Evolutionary conservation across 495 filamentous ascomycete species (phyloP).

Genomic region (Niebla homalea): DNA sequence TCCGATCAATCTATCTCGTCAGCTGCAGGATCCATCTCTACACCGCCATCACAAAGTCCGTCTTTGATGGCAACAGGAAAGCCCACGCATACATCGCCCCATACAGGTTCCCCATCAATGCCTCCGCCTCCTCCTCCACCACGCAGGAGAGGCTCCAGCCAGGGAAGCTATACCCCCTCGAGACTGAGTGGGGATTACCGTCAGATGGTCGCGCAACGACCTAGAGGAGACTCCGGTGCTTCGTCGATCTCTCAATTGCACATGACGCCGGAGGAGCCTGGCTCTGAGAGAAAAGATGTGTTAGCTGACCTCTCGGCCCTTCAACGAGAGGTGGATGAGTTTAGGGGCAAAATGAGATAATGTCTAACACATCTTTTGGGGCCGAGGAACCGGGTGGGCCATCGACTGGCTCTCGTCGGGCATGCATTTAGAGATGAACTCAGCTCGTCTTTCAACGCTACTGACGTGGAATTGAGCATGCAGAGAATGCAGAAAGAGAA

Average conservation of each 20-base stretch:
- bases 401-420: neutral
- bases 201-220: conserved; percentile 12
- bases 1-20: conserved; percentile 7
- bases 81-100: conserved; percentile 2
- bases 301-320: conserved; percentile 53
- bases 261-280: conserved; percentile 1
- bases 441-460: neutral
- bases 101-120: conserved; percentile 15
- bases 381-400: neutral
- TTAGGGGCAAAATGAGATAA: conserved; percentile 39
- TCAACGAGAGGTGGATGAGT: conserved; percentile 59
- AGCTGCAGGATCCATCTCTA: conserved; percentile 19
- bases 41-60: conserved; percentile 24
- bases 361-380: neutral
- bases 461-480: neutral
- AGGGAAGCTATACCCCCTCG: conserved; percentile 30
- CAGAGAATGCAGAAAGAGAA: too few species aligned
- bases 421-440: neutral
- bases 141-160: conserved; percentile 40
- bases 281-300: conserved; percentile 37
- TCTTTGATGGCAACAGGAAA: conserved; percentile 19
- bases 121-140: conserved; percentile 44
- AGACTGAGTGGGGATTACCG: conserved; percentile 16
- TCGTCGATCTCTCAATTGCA: conserved; percentile 13
- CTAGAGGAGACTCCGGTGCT: conserved; percentile 16